These are phyloP conservation scores for Thymus quinquecostatus DNA, from an alignment of 257 asterid genomes.

Conservation along the genomic window DNA sequence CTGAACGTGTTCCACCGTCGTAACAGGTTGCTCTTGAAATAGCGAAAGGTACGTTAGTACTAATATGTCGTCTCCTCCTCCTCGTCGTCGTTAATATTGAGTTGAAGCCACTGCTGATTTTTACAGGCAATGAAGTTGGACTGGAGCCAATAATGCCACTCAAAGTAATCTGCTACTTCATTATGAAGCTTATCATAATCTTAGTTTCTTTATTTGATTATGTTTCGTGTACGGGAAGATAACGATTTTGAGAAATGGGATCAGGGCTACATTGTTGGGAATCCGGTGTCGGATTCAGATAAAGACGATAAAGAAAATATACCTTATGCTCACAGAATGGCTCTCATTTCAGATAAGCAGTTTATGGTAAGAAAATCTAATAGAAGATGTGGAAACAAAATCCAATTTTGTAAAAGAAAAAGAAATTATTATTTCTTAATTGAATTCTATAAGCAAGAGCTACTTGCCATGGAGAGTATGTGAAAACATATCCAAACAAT, in stretches of 20 bases:
- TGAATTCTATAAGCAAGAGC: conserved; percentile 41
- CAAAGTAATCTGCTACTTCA: too few relatives aligned
- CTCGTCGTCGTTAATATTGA: too few relatives aligned
- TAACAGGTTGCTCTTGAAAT: conserved; percentile 48
- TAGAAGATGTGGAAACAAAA: too few relatives aligned
- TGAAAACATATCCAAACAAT: conserved; percentile 43
- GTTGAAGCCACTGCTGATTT: neutral
- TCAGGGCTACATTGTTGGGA: conserved; percentile 56
- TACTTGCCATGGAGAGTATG: conserved; percentile 48
- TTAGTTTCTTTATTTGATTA: too few relatives aligned
- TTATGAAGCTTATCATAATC: too few relatives aligned
- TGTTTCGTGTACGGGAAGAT: neutral
- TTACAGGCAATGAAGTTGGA: conserved; percentile 55
- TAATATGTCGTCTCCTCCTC: neutral
- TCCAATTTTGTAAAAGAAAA: too few relatives aligned
- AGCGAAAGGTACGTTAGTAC: conserved; percentile 38
- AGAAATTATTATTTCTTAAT: too few relatives aligned
- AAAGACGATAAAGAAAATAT: conserved; percentile 37
- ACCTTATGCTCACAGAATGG: conserved; percentile 57
- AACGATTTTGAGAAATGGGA: conserved; percentile 6
- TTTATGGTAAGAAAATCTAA: conserved; percentile 39
- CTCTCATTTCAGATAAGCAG: conserved; percentile 48
- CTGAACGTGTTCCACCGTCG: too few relatives aligned
- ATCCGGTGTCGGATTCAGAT: conserved; percentile 6
- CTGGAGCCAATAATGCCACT: conserved; percentile 38